A percentile compares a stretch with the other conserved stretches of the same genome.
Conservation (phyloP, 176 grass and related monocot genomes). For the Phragmites australis region DNA sequence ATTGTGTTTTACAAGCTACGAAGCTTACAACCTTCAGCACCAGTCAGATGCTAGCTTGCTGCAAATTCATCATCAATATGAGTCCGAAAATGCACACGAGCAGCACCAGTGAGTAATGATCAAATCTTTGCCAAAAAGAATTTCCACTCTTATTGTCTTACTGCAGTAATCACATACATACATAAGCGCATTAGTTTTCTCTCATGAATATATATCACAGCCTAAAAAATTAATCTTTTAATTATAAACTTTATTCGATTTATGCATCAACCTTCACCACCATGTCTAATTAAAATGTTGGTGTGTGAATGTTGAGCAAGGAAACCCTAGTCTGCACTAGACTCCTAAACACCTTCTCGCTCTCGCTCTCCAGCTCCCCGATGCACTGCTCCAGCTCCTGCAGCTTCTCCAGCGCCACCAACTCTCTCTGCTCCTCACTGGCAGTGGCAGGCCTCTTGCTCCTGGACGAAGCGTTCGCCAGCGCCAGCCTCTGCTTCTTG, state of each 20-base stretch:
- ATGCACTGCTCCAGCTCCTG: constrained; percentile 58
- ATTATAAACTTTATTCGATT: background rate
- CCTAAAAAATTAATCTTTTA: background rate
- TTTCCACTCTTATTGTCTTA: too few relatives aligned
- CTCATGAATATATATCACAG: constrained; percentile 7
- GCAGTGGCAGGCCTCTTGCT: constrained; percentile 3
- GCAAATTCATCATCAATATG: too few relatives aligned
- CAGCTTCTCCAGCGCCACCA: constrained; percentile 37
- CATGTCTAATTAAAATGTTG: background rate
- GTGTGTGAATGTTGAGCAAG: constrained; percentile 75
- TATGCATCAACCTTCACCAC: background rate
- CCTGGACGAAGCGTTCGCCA: background rate
- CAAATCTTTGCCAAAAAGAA: too few relatives aligned
- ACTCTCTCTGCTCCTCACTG: constrained; percentile 35
- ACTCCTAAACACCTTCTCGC: constrained; percentile 65
- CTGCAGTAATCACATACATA: too few relatives aligned
- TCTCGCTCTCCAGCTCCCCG: constrained; percentile 60
- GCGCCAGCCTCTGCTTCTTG: background rate
- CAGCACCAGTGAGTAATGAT: too few relatives aligned
- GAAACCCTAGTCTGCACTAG: constrained; percentile 60
- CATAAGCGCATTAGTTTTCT: too few relatives aligned
- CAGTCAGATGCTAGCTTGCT: too few relatives aligned
- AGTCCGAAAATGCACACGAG: too few relatives aligned
- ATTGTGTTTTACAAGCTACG: too few relatives aligned
- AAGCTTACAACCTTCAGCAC: too few relatives aligned